Percentiles rank a stretch among this genome's conserved stretches.
Conservation (phyloP, 352 stramenopile species). For the Phytophthora parvispora region DNA sequence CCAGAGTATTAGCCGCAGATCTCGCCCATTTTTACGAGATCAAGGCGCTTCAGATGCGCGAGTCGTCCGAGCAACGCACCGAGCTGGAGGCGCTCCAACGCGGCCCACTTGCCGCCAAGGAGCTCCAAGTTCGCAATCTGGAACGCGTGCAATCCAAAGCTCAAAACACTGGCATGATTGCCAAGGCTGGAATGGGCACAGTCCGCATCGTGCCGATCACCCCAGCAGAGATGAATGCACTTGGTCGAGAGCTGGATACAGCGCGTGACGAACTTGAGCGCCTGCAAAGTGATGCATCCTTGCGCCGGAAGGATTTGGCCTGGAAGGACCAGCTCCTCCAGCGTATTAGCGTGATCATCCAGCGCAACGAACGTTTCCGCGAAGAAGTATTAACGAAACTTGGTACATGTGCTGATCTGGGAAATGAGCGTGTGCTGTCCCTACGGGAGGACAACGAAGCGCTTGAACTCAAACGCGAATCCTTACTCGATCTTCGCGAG, state of each 20-base stretch:
- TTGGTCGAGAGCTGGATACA: conserved; percentile 56
- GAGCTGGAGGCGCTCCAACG: conserved; percentile 42
- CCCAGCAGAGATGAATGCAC: conserved; percentile 45
- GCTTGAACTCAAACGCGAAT: conserved; percentile 51
- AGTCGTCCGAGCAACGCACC: conserved; percentile 43
- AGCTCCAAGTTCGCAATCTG: conserved; percentile 62
- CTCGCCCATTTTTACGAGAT: conserved; percentile 70
- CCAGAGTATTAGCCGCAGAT: conserved; percentile 51
- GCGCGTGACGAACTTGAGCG: conserved; percentile 54
- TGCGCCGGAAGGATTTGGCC: conserved; percentile 50
- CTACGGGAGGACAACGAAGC: conserved; percentile 67
- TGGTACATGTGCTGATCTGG: conserved; percentile 38
- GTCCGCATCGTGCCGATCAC: conserved; percentile 77
- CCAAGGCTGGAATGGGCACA: conserved; percentile 72
- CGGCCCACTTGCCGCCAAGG: conserved; percentile 37
- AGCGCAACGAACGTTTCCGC: conserved; percentile 76
- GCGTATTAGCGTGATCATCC: conserved; percentile 71
- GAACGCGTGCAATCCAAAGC: conserved; percentile 75
- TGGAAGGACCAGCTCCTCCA: conserved; percentile 81
- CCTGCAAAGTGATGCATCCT: conserved; percentile 45
- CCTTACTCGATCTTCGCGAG: conserved; percentile 33
- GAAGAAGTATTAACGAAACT: conserved; percentile 56
- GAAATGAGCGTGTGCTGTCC: conserved; percentile 69
- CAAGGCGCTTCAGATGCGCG: conserved; percentile 59
- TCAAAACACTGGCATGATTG: conserved; percentile 75